These are phyloP conservation scores for Vicia faba DNA, from an alignment of 306 rosid genomes.

Conservation along the genomic window DNA sequence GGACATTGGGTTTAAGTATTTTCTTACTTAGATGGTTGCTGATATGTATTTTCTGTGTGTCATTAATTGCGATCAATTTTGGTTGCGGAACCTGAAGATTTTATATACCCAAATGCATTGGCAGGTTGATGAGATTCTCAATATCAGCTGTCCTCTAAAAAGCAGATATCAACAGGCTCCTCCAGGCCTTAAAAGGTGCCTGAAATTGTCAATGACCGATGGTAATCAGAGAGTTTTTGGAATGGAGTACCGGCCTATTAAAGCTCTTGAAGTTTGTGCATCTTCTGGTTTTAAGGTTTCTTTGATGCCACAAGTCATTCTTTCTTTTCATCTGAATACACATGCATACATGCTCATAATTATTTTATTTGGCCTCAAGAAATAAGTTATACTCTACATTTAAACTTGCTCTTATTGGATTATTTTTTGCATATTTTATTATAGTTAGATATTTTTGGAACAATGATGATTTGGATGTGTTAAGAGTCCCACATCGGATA, in stretches of 20 bases:
- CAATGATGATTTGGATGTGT: background rate
- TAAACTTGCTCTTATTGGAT: constrained; percentile 1
- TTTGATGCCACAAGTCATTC: background rate
- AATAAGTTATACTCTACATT: constrained; percentile 13
- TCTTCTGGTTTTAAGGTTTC: constrained; percentile 88
- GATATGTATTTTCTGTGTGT: background rate
- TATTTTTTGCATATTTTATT: constrained; percentile 12
- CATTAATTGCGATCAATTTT: background rate
- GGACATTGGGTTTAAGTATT: constrained; percentile 12
- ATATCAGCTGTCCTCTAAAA: constrained; percentile 63
- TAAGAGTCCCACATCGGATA: too few relatives aligned
- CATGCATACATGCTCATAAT: constrained; percentile 17
- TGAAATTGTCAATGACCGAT: constrained; percentile 87
- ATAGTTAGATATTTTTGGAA: background rate
- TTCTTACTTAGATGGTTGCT: constrained; percentile 24
- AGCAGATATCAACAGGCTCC: constrained; percentile 72
- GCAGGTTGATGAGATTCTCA: constrained; percentile 87
- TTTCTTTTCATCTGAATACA: constrained; percentile 15
- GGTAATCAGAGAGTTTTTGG: constrained; percentile 81
- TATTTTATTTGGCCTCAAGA: background rate
- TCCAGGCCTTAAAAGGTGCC: constrained; percentile 71
- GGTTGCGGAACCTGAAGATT: constrained; percentile 9
- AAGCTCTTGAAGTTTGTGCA: constrained; percentile 71
- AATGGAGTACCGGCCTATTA: constrained; percentile 91
- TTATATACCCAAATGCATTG: constrained; percentile 16